Conservation (phyloP, 768 basidiomycete species). For the Leccinum subgranulosum region DNA sequence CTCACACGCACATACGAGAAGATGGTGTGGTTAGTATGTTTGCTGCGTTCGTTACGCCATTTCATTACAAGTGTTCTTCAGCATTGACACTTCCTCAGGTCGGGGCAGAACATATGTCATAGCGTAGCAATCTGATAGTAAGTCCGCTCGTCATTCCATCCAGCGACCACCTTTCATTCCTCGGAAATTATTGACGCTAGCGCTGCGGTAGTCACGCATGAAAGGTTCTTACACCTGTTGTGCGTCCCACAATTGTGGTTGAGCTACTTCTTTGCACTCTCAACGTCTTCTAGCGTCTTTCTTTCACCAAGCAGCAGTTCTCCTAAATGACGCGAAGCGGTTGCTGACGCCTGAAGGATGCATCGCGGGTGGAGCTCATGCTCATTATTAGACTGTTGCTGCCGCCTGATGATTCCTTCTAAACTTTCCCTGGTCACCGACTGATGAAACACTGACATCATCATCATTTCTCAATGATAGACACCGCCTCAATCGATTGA, state of each 20-base stretch:
- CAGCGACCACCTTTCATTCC: conserved; percentile 20
- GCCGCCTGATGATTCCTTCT: conserved; percentile 7
- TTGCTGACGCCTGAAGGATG: conserved; percentile 9
- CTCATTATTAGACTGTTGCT: conserved; percentile 1
- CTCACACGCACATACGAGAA: conserved; percentile 12
- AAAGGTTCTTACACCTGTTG: conserved; percentile 10
- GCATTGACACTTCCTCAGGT: conserved; percentile 11
- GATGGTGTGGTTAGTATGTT: conserved; percentile 20
- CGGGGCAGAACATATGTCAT: not conserved
- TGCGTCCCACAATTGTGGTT: not conserved
- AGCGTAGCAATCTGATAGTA: conserved; percentile 5
- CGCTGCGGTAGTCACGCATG: conserved; percentile 9
- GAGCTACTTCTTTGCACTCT: conserved; percentile 7
- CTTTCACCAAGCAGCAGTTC: not conserved
- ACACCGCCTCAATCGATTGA: conserved; percentile 11
- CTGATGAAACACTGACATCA: conserved; percentile 22
- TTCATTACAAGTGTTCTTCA: conserved; percentile 21
- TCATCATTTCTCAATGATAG: conserved; percentile 9
- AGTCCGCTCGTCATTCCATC: conserved; percentile 14
- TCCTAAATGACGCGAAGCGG: conserved; percentile 10
- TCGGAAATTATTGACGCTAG: conserved; percentile 25
- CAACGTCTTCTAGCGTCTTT: conserved; percentile 11
- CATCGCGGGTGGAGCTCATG: conserved; percentile 13
- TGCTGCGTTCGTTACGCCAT: conserved; percentile 17
- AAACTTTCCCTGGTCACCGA: conserved; percentile 5